Evolutionary conservation across 768 basidiomycete species (phyloP).

Genomic region (Auricularia sp.): DNA sequence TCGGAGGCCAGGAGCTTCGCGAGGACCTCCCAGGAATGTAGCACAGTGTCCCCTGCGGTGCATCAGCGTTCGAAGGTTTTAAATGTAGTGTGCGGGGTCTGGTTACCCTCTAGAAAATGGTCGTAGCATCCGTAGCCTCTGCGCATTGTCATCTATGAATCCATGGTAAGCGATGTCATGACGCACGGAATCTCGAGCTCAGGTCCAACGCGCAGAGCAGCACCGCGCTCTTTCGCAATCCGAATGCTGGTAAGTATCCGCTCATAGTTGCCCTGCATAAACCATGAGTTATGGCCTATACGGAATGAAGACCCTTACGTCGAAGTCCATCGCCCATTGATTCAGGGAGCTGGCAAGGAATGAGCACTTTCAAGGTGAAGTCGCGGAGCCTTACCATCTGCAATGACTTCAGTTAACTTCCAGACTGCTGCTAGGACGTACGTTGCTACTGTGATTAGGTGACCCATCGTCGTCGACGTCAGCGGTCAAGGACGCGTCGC

Average conservation of each 20-base stretch:
- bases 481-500: neutral
- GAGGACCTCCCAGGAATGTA: constrained; percentile 97
- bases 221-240: constrained; percentile 81
- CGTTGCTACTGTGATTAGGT: constrained; percentile 84
- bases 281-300: neutral
- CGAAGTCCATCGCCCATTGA: constrained; percentile 95
- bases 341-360: constrained; percentile 66
- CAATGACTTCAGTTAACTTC: constrained; percentile 2
- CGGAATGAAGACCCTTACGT: constrained; percentile 36
- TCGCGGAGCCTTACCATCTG: constrained; percentile 1
- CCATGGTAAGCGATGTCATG: constrained; percentile 10
- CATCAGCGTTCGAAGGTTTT: constrained; percentile 1
- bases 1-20: constrained; percentile 80
- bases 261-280: constrained; percentile 75
- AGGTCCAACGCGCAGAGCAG: constrained; percentile 87
- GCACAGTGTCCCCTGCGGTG: constrained; percentile 75
- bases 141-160: constrained; percentile 1
- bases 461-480: constrained; percentile 45
- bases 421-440: constrained; percentile 27
- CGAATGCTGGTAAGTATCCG: constrained; percentile 82
- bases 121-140: constrained; percentile 97
- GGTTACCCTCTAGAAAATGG: constrained; percentile 87
- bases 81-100: neutral
- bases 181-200: constrained; percentile 90
- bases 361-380: neutral